Evolutionary conservation across 495 filamentous ascomycete genomes (phyloP).

Genomic region (Cladorrhinum samala): DNA sequence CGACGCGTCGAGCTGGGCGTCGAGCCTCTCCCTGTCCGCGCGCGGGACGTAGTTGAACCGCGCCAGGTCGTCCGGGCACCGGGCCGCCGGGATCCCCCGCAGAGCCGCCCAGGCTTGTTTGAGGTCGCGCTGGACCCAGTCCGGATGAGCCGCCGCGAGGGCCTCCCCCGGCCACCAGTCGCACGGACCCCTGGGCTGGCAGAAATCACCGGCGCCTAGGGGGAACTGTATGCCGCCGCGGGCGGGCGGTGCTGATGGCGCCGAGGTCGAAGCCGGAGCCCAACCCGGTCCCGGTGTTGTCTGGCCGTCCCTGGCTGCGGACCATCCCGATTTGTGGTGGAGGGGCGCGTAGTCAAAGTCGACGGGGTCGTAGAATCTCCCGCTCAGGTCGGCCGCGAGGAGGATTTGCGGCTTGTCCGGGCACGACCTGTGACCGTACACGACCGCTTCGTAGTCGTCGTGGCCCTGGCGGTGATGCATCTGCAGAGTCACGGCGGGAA

Average conservation of each 20-base stretch:
- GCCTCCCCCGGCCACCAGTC: no score
- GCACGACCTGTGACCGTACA: not conserved
- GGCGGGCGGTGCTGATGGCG: no score
- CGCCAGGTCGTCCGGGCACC: not conserved
- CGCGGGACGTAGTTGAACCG: not conserved
- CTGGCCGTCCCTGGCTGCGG: not conserved
- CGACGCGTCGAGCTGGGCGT: not conserved
- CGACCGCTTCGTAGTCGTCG: not conserved
- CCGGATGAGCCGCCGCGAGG: not conserved
- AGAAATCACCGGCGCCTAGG: no score
- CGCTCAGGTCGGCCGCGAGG: not conserved
- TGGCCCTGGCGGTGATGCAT: not conserved
- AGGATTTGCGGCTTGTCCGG: not conserved
- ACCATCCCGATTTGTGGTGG: not conserved
- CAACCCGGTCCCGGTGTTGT: not conserved
- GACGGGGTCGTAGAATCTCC: not conserved
- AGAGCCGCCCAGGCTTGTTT: not conserved
- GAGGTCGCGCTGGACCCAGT: not conserved
- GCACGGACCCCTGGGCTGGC: no score
- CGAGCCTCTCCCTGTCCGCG: not conserved
- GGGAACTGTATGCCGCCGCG: no score
- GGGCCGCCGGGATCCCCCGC: no score
- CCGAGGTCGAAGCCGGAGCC: no score
- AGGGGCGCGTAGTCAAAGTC: not conserved
- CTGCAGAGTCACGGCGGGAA: not conserved